phyloP scores from a whole-genome alignment of 2,329 filamentous ascomycete species.

The Penicillium sp. region DNA sequence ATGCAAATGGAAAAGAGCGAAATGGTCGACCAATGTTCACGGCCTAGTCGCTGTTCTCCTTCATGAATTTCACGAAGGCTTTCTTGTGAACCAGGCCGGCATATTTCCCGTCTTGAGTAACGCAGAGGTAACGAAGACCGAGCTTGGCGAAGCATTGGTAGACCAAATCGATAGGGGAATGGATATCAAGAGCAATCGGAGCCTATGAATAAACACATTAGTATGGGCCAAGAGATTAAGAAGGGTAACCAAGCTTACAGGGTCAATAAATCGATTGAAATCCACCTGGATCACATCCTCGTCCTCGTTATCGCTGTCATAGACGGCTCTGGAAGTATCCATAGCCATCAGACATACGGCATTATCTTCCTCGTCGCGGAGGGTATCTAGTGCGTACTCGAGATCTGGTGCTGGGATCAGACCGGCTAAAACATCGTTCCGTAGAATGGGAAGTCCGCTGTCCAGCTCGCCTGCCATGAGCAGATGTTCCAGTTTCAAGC shows the following conservation, averaged over 20 bases:
- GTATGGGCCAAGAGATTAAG: neutral
- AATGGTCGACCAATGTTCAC: neutral
- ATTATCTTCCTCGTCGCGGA: slow-evolving; percentile 67
- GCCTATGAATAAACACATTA: slow-evolving; percentile 50
- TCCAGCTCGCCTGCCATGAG: slow-evolving; percentile 88
- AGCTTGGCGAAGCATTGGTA: slow-evolving; percentile 97
- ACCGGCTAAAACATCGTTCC: slow-evolving; percentile 76
- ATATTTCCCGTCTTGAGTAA: slow-evolving; percentile 78
- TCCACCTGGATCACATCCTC: slow-evolving; percentile 67
- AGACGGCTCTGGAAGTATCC: slow-evolving; percentile 53
- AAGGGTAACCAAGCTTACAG: slow-evolving; percentile 53
- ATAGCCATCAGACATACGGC: slow-evolving; percentile 77
- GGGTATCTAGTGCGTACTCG: slow-evolving; percentile 84
- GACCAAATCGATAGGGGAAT: slow-evolving; percentile 88
- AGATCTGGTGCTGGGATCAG: slow-evolving; percentile 92
- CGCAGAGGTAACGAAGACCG: slow-evolving; percentile 88
- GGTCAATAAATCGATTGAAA: slow-evolving; percentile 89
- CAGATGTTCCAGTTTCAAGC: slow-evolving; percentile 75
- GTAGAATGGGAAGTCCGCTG: slow-evolving; percentile 82
- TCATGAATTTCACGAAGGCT: slow-evolving; percentile 90
- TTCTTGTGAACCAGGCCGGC: slow-evolving; percentile 97
- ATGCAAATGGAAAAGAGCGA: slow-evolving; percentile 9
- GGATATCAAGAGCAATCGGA: slow-evolving; percentile 82
- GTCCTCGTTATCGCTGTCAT: slow-evolving; percentile 61
- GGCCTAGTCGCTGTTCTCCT: slow-evolving; percentile 66